Evolutionary conservation across 768 basidiomycete genomes (phyloP), one percentile per base, ranked within the genome.

Genomic region (Termitomyces titanicus): DNA sequence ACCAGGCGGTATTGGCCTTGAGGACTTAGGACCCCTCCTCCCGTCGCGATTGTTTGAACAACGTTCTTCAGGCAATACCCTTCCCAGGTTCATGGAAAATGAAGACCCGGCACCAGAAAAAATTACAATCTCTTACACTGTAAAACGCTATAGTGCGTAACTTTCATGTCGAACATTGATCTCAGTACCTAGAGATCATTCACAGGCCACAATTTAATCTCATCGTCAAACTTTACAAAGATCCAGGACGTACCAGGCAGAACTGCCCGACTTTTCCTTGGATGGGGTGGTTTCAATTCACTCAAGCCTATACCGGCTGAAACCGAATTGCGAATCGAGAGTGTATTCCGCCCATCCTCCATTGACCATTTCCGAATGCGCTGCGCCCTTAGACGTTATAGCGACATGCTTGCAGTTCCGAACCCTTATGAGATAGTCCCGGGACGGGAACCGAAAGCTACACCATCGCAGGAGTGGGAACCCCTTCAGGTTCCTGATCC

Each of bases 281-380:
- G 60, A 31, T 78, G 75, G 75, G 74, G 73, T 44, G 74, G 74
- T 5, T 74, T 76, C 54, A 51, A 68, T 40, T 44, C 56, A 8
- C 57, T 74, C 24, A 38, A 66, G 25, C 72, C 73, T 18, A 65
- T 74, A 33, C 61, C 66, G 9, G 51, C 56, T 13, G 50, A 62
- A 25, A 58, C 47, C 2, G 40, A 38, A 15, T 61, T 74, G 20
- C 20, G 43, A 17, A 65, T 70, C 22, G 47, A 54, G 5, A 63
- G 68, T 8, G 57, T 71, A 13, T 70, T 69, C 34, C 49, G 47
- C 3, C 56, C 49, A 33, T 60, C 60, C 9, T 47, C 45, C 17
- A 40, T 68, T 20, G 69, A 69, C 47, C 63, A 69, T 51, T 56
- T 66, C 27, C 63, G 68, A 25, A 68, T 72, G 66, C 69, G 70